Base-by-base conservation (phyloP, 108 stramenopile species). In the Skeletonema grethae region DNA sequence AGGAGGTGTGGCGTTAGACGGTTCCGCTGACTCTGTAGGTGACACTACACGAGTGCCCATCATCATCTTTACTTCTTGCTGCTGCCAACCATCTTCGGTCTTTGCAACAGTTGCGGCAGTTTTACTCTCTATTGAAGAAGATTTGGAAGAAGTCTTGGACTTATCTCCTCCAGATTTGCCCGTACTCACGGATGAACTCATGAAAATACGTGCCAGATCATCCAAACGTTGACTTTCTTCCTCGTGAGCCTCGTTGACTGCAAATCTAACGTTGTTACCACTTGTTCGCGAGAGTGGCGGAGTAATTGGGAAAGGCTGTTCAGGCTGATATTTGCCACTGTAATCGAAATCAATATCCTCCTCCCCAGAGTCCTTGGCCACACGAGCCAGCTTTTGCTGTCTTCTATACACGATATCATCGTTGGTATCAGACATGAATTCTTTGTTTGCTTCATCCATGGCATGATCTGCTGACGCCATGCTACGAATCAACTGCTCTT, bases 211-310 rank as follows among this genome's bases (percentile, higher is more conserved):
- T 30, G 68, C 38, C 8, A 80, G 31, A 32, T 61, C 65, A 53
- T 80, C 79, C 56, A 80, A 69, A 9, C 79, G 79, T 34, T 56
- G 72, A 60, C 68, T 69, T 69, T 80, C 79, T 16, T 67, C 57
- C 55, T 80, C 79, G 1, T 69, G 25, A 38, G 32, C 62, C 30
- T 29, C 8, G n/a, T 15, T 35, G 57, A 13, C 48, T 20, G 64
- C 24, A 63, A 34, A 58, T 57, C 16, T 45, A n/a, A 38, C 57
- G 16, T 56, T 57, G 57, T 56, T 65, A 39, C 18, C 50, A 53
- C 50, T 6, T 20, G 22, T 53, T 7, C 50, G 18, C 7, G 24
- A 46, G 16, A 63, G 6, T 8, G 57, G 48, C 11, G 62, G 72
- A 45, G 72, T 45, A 8, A 62, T 46, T 45, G 68, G 57, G 12